Conservation (phyloP, 129 eudicot genomes). For the Helianthus annuus region DNA sequence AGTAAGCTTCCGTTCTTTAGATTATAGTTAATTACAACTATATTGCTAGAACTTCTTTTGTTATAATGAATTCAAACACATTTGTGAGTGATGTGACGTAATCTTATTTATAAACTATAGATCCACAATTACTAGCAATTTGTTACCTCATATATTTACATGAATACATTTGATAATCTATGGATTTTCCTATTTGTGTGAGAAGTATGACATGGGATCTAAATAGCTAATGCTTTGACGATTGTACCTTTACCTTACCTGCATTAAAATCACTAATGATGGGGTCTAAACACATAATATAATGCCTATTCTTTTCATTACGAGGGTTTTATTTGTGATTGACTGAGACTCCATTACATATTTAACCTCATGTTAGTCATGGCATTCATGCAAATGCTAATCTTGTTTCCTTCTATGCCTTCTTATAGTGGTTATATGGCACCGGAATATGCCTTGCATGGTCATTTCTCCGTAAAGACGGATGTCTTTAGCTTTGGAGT, state of each 20-base stretch:
- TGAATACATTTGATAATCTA: no score
- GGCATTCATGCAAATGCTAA: background rate
- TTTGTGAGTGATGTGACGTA: background rate
- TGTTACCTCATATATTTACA: no score
- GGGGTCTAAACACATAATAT: background rate
- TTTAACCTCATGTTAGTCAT: no score
- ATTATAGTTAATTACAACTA: no score
- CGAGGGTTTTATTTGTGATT: background rate
- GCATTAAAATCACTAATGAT: background rate
- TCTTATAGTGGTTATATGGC: background rate
- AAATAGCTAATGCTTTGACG: background rate
- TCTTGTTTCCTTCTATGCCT: background rate
- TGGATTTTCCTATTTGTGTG: no score
- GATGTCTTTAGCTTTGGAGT: conserved; percentile 41
- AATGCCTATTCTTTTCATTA: background rate
- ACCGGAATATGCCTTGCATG: background rate
- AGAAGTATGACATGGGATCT: background rate
- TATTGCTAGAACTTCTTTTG: background rate
- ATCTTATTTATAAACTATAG: background rate
- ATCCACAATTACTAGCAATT: no score
- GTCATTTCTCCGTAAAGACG: conserved; percentile 26
- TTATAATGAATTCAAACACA: no score
- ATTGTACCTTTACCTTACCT: background rate
- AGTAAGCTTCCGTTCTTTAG: background rate
- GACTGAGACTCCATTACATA: background rate